Evolutionary conservation across 176 grass and related monocot genomes (phyloP).

Genomic region (Leersia perrieri): DNA sequence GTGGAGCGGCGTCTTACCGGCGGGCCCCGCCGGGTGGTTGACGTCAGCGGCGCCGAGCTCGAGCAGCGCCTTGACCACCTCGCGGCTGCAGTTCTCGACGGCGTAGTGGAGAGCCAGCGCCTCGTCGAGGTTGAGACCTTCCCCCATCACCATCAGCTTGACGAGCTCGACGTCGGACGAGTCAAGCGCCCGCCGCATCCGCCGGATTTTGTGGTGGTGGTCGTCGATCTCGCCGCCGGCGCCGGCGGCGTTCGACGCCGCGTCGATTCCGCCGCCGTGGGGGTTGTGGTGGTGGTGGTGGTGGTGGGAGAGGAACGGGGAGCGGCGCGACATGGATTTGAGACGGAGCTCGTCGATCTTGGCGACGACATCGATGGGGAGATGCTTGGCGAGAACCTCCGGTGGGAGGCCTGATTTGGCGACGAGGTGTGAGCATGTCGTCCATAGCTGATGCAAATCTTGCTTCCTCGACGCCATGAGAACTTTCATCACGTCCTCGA

Average conservation of each 20-base stretch:
- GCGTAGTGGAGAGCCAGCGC: slow-evolving; percentile 96
- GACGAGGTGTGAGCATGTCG: slow-evolving; percentile 91
- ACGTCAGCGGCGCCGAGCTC: slow-evolving; percentile 96
- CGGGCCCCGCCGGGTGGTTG: slow-evolving; percentile 79
- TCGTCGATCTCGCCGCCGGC: slow-evolving; percentile 79
- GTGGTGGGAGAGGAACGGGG: slow-evolving; percentile 63
- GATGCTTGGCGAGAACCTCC: slow-evolving; percentile 95
- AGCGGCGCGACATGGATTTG: slow-evolving; percentile 77
- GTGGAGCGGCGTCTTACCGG: slow-evolving; percentile 91
- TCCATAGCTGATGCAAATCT: slow-evolving; percentile 93
- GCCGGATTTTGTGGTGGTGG: slow-evolving; percentile 97
- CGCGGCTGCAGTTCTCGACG: slow-evolving; percentile 95
- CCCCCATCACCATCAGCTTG: slow-evolving; percentile 99
- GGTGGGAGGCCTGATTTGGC: slow-evolving; percentile 89
- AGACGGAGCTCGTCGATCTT: slow-evolving; percentile 96
- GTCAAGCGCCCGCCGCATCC: slow-evolving; percentile 94
- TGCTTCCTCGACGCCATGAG: slow-evolving; percentile 91
- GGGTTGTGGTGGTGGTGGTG: slow-evolving; percentile 57
- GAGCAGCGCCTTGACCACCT: slow-evolving; percentile 94
- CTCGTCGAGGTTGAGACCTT: slow-evolving; percentile 96
- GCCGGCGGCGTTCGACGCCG: not conserved
- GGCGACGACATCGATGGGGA: slow-evolving; percentile 81
- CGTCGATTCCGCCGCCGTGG: slow-evolving; percentile 39
- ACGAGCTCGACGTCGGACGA: slow-evolving; percentile 98
- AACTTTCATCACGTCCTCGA: slow-evolving; percentile 99